Evolutionary conservation across 192 early-diverging fungal genomes (phyloP), one percentile per base, ranked within the genome.

Genomic region (Backusella tuberculispora): DNA sequence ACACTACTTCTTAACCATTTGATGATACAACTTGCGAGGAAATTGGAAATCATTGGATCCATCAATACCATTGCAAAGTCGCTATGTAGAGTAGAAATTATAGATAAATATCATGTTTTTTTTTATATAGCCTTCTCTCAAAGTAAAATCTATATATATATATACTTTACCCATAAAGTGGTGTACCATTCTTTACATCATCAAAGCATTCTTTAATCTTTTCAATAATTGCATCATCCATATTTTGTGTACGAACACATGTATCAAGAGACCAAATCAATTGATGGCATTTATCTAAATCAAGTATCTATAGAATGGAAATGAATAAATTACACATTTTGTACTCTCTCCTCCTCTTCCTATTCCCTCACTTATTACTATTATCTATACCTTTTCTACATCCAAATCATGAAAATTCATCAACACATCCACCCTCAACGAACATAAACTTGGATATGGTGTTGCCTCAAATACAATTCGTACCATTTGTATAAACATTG

Each of bases 61-160:
- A 86, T 87, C 69, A 89, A 63, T 19, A 89, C 81, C 83, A 89
- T 86, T 37, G 85, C 88, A 64, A 86, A 85, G 63, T 89, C 88
- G 41, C 88, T 88, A 75, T 8, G 50, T 6, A 46, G 21, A 26
- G 67, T 63, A 76, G 71, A 7, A 43, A 19, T n/a, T 1, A 37
- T 40, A 13, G 37, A 42, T 17, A 41, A 37, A 48, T n/a, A n/a
- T n/a, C n/a, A n/a, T n/a, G n/a, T n/a, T n/a, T n/a, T n/a, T n/a
- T n/a, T n/a, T n/a, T n/a, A n/a, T n/a, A n/a, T n/a, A n/a, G n/a
- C n/a, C n/a, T n/a, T n/a, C 21, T 26, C n/a, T 41, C 7, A 66
- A 6, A 34, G 29, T 34, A 34, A n/a, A n/a, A n/a, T n/a, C n/a
- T n/a, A 34, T 34, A 34, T 34, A 34, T 34, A 34, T 1, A 0